Evolutionary conservation across 2,329 filamentous ascomycete species (phyloP).

Genomic region (Lachnellula cervina): DNA sequence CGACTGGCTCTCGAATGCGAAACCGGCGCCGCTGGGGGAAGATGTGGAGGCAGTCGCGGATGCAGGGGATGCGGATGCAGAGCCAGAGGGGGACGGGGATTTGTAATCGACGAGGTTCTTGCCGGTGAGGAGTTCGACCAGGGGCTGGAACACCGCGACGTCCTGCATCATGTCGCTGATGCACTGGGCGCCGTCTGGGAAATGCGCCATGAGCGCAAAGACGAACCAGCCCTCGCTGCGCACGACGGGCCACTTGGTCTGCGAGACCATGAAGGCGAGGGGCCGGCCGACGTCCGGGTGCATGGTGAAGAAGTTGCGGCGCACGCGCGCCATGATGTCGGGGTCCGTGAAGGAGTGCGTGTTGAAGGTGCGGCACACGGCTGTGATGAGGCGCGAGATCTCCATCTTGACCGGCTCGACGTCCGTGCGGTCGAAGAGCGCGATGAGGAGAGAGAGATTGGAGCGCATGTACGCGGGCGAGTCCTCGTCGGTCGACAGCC

Average conservation of each 20-base stretch:
- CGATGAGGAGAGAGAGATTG: slow-evolving; percentile 36
- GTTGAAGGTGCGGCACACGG: slow-evolving; percentile 52
- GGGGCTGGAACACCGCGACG: slow-evolving; percentile 38
- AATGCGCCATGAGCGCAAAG: slow-evolving; percentile 54
- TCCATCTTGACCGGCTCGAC: slow-evolving; percentile 55
- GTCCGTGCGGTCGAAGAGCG: slow-evolving; percentile 41
- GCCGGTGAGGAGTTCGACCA: slow-evolving; percentile 48
- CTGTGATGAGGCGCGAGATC: slow-evolving; percentile 48
- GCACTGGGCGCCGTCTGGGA: slow-evolving; percentile 43
- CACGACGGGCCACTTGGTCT: slow-evolving; percentile 54
- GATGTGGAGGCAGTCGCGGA: not conserved
- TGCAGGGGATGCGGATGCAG: not conserved
- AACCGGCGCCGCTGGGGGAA: not conserved
- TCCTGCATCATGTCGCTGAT: slow-evolving; percentile 41
- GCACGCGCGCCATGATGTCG: slow-evolving; percentile 33
- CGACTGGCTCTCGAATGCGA: slow-evolving; percentile 8
- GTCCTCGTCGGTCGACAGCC: slow-evolving; percentile 35
- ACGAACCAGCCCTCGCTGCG: slow-evolving; percentile 59
- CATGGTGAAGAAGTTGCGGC: slow-evolving; percentile 27
- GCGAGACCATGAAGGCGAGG: slow-evolving; percentile 49
- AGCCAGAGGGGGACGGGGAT: not conserved
- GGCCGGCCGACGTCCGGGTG: slow-evolving; percentile 31
- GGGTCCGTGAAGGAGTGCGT: slow-evolving; percentile 30
- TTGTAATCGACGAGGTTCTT: slow-evolving; percentile 29
- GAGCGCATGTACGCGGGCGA: slow-evolving; percentile 32